Base-by-base conservation (phyloP, 2,329 filamentous ascomycete genomes). In the Pseudogymnoascus sp. region DNA sequence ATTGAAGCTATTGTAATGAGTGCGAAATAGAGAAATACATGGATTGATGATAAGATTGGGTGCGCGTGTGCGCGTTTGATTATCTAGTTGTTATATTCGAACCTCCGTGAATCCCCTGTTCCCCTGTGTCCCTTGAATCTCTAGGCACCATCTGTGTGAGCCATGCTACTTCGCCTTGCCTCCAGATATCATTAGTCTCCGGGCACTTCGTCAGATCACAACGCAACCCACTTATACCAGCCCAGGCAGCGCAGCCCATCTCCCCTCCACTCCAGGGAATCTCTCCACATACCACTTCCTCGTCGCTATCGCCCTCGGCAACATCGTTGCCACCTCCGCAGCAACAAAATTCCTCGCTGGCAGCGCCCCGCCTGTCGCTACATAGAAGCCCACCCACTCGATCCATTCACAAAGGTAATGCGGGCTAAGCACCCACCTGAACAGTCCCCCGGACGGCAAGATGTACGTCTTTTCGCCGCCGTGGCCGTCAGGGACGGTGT, bases 341-440 rank as follows among this genome's bases (percentile, higher is more conserved):
- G 96, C 67, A 51, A 96, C 71, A 73, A 97, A 97, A 61, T 83
- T 83, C 71, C 92, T 80, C 23, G 91, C 93, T 0, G 95, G 93
- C 59, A 85, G 78, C 4, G 77, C 76, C 77, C 80, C 83, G 1
- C 86, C 86, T 64, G 87, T 83, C 69, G 89, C 83, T 74, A 96
- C 83, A 80, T 88, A 92, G 75, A 92, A 99, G 0, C 95, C 95
- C 3, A 83, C 75, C 95, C 95, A 99, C 80, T 99, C 95, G 62
- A 96, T 74, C 95, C 95, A 99, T 78, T 99, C 95, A 73, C 88
- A 89, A n/a, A 96, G 80, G 75, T 97, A 99, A 75, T 99, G 95
- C 68, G 95, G 92, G 75, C 88, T 96, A 65, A 97, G 81, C 72
- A 96, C 84, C 71, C 86, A 88, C 68, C 83, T 81, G 77, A 97